These are phyloP conservation scores for Cyclocybe cylindracea DNA, from an alignment of 768 basidiomycete genomes.

Conservation along the genomic window DNA sequence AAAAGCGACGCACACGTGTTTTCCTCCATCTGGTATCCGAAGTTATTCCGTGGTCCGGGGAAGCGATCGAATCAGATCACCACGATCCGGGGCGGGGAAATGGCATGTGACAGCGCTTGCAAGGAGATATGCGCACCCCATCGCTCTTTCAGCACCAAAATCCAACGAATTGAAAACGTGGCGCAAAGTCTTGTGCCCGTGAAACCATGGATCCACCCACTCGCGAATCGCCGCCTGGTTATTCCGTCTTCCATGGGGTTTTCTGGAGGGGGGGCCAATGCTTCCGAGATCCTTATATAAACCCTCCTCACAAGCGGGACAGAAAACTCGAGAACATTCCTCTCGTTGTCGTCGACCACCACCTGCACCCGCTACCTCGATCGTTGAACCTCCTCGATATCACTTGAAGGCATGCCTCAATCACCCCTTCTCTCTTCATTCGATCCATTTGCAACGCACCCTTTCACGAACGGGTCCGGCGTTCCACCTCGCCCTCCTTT, in stretches of 20 bases:
- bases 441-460: conserved; percentile 59
- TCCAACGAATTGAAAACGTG: background rate
- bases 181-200: background rate
- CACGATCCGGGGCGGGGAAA: conserved; percentile 14
- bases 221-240: too few species aligned
- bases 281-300: too few species aligned
- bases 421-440: conserved; percentile 45
- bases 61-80: background rate
- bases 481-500: conserved; percentile 40
- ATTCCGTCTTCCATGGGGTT: too few species aligned
- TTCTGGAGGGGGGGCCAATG: too few species aligned
- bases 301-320: too few species aligned
- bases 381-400: background rate
- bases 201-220: too few species aligned
- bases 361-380: background rate
- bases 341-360: background rate
- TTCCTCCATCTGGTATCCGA: background rate
- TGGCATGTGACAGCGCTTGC: conserved; percentile 12
- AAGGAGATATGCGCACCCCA: background rate
- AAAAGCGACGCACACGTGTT: background rate
- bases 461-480: conserved; percentile 53
- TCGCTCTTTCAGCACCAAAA: too few species aligned
- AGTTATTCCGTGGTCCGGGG: background rate
- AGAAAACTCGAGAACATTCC: too few species aligned
- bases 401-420: conserved; percentile 26